Conservation (phyloP, 2,329 filamentous ascomycete genomes). For the Pseudonectria buxi region DNA sequence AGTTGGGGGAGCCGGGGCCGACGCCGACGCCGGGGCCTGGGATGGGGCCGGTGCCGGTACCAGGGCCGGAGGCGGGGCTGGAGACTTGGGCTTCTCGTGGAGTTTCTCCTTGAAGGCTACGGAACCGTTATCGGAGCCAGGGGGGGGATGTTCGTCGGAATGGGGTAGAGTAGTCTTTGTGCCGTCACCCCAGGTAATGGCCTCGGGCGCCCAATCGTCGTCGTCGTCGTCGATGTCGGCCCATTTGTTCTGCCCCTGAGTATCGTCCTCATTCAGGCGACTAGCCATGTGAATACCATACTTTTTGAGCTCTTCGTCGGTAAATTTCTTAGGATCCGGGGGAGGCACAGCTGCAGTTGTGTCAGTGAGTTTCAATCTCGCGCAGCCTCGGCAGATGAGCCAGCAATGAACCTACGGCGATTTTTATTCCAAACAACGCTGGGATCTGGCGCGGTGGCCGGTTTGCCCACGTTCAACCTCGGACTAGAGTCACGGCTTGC, state of each 20-base stretch:
- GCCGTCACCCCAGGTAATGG: conserved; percentile 82
- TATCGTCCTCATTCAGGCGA: conserved; percentile 68
- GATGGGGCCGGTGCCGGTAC: no score
- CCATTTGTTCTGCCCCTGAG: conserved; percentile 74
- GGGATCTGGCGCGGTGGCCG: conserved; percentile 58
- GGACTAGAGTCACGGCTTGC: conserved; percentile 47
- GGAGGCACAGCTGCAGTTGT: conserved; percentile 46
- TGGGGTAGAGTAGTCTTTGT: conserved; percentile 72
- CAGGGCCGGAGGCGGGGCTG: conserved; percentile 24
- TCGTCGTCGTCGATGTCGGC: conserved; percentile 86
- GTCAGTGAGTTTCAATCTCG: conserved; percentile 13
- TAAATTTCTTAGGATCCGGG: conserved; percentile 73
- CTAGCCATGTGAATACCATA: conserved; percentile 81
- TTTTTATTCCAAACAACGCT: conserved; percentile 87
- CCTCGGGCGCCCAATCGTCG: conserved; percentile 79
- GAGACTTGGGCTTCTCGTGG: conserved; percentile 40
- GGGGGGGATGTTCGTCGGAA: conserved; percentile 42
- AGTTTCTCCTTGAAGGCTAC: conserved; percentile 14
- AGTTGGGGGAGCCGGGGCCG: conserved; percentile 22
- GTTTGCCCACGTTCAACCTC: conserved; percentile 51
- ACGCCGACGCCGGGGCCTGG: no score
- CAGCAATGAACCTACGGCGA: conserved; percentile 51
- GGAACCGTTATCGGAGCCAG: conserved; percentile 20
- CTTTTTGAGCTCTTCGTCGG: conserved; percentile 80
- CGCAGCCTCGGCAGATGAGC: not conserved